Percentiles rank a stretch among this genome's conserved stretches.
These are phyloP conservation scores for Zygoascus bituminiphila DNA, from an alignment of 805 yeast genomes.

Conservation along the genomic window DNA sequence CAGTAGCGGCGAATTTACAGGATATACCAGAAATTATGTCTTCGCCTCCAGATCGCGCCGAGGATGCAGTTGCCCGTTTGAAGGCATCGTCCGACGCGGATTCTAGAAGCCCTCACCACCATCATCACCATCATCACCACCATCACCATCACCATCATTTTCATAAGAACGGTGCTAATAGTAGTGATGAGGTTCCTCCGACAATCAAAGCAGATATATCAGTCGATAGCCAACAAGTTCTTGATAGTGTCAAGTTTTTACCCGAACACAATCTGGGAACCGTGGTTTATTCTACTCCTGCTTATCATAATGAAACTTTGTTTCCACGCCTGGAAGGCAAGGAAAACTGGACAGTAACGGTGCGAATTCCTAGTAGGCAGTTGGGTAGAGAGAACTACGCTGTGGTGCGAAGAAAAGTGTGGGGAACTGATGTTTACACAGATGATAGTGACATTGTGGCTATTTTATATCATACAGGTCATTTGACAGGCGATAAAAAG, in stretches of 20 bases:
- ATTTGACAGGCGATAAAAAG: conserved; percentile 33
- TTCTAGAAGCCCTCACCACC: conserved; percentile 25
- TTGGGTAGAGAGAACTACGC: conserved; percentile 33
- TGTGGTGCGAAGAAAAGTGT: conserved; percentile 47
- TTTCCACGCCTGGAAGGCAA: conserved; percentile 25
- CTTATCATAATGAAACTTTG: conserved; percentile 7
- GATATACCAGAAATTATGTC: not conserved
- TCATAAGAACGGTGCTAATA: not conserved
- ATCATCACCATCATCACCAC: conserved; percentile 22
- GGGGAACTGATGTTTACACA: conserved; percentile 93
- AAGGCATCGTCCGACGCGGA: conserved; percentile 16
- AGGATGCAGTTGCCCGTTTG: conserved; percentile 31
- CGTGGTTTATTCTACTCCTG: conserved; percentile 37
- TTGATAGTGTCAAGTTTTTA: conserved; percentile 34
- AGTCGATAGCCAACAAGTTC: conserved; percentile 35
- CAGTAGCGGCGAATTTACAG: no score
- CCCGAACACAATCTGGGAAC: conserved; percentile 45
- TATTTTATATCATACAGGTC: conserved; percentile 68
- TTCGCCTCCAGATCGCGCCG: conserved; percentile 20
- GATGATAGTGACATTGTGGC: conserved; percentile 85
- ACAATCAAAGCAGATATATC: conserved; percentile 22
- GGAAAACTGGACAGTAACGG: conserved; percentile 38
- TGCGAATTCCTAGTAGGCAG: conserved; percentile 45
- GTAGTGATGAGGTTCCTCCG: conserved; percentile 7
- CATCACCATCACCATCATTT: conserved; percentile 20